Conservation (phyloP, 768 basidiomycete species). For the Gelatoporia subvermispora region DNA sequence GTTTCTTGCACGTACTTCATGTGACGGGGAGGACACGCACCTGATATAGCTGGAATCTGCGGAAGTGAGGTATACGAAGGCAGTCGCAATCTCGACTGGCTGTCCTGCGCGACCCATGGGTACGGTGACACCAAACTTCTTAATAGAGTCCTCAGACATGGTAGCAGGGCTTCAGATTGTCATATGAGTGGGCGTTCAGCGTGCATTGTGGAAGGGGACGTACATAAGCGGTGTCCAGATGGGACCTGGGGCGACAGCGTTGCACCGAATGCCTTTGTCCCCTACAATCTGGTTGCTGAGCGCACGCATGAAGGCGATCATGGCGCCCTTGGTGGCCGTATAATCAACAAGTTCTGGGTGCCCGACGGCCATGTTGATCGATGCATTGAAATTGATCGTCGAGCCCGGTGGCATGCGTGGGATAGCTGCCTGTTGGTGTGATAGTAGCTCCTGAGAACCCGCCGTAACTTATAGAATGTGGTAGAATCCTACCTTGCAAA, state of each 20-base stretch:
- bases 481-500: slow-evolving; percentile 26
- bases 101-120: slow-evolving; percentile 47
- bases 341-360: slow-evolving; percentile 49
- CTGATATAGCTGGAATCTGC: slow-evolving; percentile 43
- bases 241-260: slow-evolving; percentile 37
- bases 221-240: slow-evolving; percentile 47
- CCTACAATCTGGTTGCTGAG: slow-evolving; percentile 48
- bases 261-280: slow-evolving; percentile 39
- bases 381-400: slow-evolving; percentile 41
- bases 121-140: slow-evolving; percentile 26
- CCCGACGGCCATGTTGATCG: slow-evolving; percentile 40
- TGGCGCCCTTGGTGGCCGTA: slow-evolving; percentile 51
- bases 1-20: background rate
- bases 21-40: too few relatives aligned
- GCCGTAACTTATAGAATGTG: background rate
- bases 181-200: background rate
- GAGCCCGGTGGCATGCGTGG: slow-evolving; percentile 35
- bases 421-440: slow-evolving; percentile 35
- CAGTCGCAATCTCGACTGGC: slow-evolving; percentile 46
- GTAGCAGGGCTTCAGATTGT: slow-evolving; percentile 22
- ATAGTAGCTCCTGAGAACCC: background rate
- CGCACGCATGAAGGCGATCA: slow-evolving; percentile 42
- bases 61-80: slow-evolving; percentile 44
- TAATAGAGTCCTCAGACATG: slow-evolving; percentile 31
- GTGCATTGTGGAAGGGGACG: background rate